Base-by-base conservation (phyloP, 805 yeast genomes). In the Sugiyamaella marilandica region DNA sequence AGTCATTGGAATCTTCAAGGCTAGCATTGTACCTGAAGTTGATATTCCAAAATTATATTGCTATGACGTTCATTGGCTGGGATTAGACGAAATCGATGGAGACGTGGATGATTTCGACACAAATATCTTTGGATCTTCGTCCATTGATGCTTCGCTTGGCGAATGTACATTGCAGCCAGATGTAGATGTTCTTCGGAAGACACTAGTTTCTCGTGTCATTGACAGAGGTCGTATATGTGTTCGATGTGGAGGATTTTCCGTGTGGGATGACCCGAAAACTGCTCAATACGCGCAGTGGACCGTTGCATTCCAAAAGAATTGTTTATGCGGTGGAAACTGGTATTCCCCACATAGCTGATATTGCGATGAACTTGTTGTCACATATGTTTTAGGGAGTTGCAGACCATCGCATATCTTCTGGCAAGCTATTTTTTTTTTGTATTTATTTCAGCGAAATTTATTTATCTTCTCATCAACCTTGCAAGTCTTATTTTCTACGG, bases 271-370 rank as follows among this genome's bases (percentile, higher is more conserved):
- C 50, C 76, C 72, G 55, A 55, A 55, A 18, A 71, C 70, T 13
- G 56, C 54, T 29, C 39, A 53, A 57, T 65, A 34, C 55, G 61
- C 55, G 50, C 73, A 50, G 56, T 72, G 88, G 85, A 77, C 85
- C 0, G 72, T 81, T 70, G 83, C 84, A 1, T 83, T 81, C 64
- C 90, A 84, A 59, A 72, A 90, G 55, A 80, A 80, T 24, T 87
- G 95, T 67, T 70, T 86, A 34, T 87, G 95, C 66, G 94, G 94
- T 0, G 85, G 87, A 36, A 76, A 82, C 2, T 85, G 92, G 92
- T 59, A 53, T 31, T 19, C 43, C 9, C 11, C 43, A 10, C 29
- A 24, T 7, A 24, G 7, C 29, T 24, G 29, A 24, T n/a, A n/a
- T n/a, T n/a, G n/a, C n/a, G n/a, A n/a, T n/a, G n/a, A n/a, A n/a